phyloP scores from a whole-genome alignment of 805 yeast genomes.

The Kuraishia ogatae region DNA sequence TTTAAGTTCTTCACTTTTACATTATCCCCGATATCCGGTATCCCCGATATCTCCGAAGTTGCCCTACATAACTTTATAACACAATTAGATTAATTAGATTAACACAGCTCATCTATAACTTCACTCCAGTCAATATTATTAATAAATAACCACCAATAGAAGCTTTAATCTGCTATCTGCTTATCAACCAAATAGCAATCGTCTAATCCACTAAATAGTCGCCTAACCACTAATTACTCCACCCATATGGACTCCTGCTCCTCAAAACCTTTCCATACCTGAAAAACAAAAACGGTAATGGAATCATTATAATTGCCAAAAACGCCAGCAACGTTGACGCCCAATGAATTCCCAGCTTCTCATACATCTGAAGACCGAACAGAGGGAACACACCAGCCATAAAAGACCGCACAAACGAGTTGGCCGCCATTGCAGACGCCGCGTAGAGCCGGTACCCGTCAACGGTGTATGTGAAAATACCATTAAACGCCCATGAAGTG shows the following conservation, averaged over 20 bases:
- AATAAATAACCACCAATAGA: too few relatives aligned
- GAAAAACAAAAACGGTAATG: constrained; percentile 47
- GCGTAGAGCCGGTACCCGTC: constrained; percentile 39
- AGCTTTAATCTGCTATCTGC: too few relatives aligned
- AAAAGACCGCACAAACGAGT: constrained; percentile 41
- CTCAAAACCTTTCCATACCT: constrained; percentile 35
- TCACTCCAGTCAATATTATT: too few relatives aligned
- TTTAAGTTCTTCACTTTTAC: too few relatives aligned
- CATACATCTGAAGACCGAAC: constrained; percentile 50
- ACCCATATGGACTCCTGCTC: constrained; percentile 38
- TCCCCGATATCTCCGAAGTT: too few relatives aligned
- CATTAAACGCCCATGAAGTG: constrained; percentile 31
- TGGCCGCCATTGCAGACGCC: constrained; percentile 44
- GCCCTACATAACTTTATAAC: too few relatives aligned
- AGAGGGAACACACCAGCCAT: constrained; percentile 52
- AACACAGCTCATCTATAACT: too few relatives aligned
- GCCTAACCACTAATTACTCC: constrained; percentile 18
- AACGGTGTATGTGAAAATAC: constrained; percentile 29
- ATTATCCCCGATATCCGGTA: too few relatives aligned
- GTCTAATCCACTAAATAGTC: too few relatives aligned
- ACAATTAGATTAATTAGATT: too few relatives aligned
- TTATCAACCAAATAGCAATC: too few relatives aligned
- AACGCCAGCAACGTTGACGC: constrained; percentile 46
- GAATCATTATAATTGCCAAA: constrained; percentile 38
- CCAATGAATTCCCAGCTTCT: constrained; percentile 47